Base-by-base conservation (phyloP, 208 protist species). In the Crithidia mellificae region DNA sequence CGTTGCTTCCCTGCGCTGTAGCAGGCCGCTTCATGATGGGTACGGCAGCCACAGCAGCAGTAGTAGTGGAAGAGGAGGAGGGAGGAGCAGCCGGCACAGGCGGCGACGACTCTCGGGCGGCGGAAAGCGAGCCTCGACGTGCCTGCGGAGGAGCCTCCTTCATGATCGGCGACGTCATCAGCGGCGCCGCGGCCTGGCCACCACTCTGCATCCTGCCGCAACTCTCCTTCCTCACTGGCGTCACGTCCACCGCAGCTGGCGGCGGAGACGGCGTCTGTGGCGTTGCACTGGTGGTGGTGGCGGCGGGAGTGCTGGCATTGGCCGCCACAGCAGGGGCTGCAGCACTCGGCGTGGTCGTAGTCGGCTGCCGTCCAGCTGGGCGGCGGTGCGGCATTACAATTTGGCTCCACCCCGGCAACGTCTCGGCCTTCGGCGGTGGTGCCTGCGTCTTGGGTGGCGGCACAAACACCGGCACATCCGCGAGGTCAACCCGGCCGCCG, bases 341-440 rank as follows among this genome's bases (percentile, higher is more conserved):
- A 11, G 47, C 1, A 4, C 8, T n/a, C 17, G 29, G 47, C 7
- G 47, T 24, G 19, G 5, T 39, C n/a, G 6, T 20, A 22, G 27
- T 9, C 8, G 52, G 20, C 25, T 30, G 6, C 20, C 53, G 34
- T 1, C 17, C 61, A 15, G 68, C 39, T 29, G 41, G 32, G 15
- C 39, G 36, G 44, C 70, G 70, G 38, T 70, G 70, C 20, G 70
- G 70, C 63, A 69, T 76, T 2, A 20, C 8, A 7, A 76, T 36
- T 36, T 70, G 63, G 32, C 22, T 29, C 70, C 70, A 76, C 2
- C 49, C 63, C 8, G 62, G 70, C 46, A 44, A 34, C 30, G 62
- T n/a, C 52, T 65, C 70, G 0, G 47, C 56, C 56, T 59, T 65
- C 2, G 70, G 70, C 25, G 56, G 30, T 6, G 70, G 32, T 29